Percentiles rank a stretch among this genome's conserved stretches.
Conservation (phyloP, 768 basidiomycete species). For the Amanita exitialis region DNA sequence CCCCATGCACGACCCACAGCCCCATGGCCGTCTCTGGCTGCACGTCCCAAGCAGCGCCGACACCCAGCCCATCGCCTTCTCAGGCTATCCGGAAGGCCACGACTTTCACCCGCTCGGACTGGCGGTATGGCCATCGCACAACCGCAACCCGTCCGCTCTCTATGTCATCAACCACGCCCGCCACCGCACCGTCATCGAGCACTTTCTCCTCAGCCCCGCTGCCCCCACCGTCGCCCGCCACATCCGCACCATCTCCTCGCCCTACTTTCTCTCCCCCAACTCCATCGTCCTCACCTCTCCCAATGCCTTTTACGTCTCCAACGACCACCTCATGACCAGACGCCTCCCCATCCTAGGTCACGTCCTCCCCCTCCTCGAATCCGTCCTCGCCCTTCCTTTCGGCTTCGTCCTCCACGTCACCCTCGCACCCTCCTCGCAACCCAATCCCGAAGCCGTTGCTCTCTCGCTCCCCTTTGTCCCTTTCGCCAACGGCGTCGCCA, state of each 20-base stretch:
- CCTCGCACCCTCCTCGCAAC: conserved; percentile 19
- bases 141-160: conserved; percentile 40
- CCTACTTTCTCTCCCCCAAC: conserved; percentile 56
- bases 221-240: conserved; percentile 34
- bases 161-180: conserved; percentile 67
- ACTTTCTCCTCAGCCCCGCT: conserved; percentile 45
- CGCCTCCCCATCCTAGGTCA: conserved; percentile 45
- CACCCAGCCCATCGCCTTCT: conserved; percentile 31
- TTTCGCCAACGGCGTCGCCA: conserved; percentile 61
- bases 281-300: conserved; percentile 55
- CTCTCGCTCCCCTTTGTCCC: conserved; percentile 39
- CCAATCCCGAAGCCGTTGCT: conserved; percentile 21
- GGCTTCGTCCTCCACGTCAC: conserved; percentile 50
- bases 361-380: conserved; percentile 44
- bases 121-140: conserved; percentile 42
- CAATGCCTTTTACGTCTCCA: conserved; percentile 60
- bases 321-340: conserved; percentile 63
- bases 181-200: conserved; percentile 51
- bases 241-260: conserved; percentile 50
- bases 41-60: conserved; percentile 22
- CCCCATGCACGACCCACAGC: conserved; percentile 46
- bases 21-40: conserved; percentile 55
- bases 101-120: conserved; percentile 70
- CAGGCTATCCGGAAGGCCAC: conserved; percentile 42
- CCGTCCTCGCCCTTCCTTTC: conserved; percentile 44